Percentiles rank a stretch among this genome's conserved stretches.
Evolutionary conservation across 176 grass and related monocot genomes (phyloP).

Genomic region (Aegilops bicornis): DNA sequence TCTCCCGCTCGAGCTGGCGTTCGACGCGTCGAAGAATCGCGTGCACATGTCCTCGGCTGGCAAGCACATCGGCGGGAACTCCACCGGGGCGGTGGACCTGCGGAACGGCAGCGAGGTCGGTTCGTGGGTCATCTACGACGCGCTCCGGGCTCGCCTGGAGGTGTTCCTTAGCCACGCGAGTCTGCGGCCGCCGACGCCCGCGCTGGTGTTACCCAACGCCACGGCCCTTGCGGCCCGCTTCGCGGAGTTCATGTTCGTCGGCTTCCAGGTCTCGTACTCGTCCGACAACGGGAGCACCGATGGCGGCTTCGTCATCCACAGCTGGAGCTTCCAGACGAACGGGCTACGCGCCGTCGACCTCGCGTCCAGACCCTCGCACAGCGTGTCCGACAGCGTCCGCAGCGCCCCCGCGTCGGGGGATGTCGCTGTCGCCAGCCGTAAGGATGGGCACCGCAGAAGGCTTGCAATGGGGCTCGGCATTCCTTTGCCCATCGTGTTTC

Average conservation of each 20-base stretch:
- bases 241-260: conserved; percentile 52
- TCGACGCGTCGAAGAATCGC: conserved; percentile 29
- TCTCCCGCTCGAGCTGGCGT: conserved; percentile 18
- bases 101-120: conserved; percentile 32
- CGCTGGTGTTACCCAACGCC: conserved; percentile 18
- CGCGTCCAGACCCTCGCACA: conserved; percentile 7
- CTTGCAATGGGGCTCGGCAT: conserved; percentile 32
- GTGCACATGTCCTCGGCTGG: background rate
- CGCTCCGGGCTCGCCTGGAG: conserved; percentile 1
- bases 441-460: conserved; percentile 10
- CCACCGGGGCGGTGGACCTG: conserved; percentile 31
- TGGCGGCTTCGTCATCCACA: conserved; percentile 36
- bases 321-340: conserved; percentile 48
- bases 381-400: conserved; percentile 19
- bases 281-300: conserved; percentile 16
- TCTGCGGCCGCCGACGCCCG: conserved; percentile 2
- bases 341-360: conserved; percentile 16
- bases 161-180: conserved; percentile 46
- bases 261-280: conserved; percentile 34
- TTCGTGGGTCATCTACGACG: conserved; percentile 43
- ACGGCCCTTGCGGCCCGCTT: conserved; percentile 18
- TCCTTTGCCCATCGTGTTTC: conserved; percentile 1
- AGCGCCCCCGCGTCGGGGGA: background rate
- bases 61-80: background rate
- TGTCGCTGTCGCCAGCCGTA: background rate